These are phyloP conservation scores for Hirsutella rhossiliensis DNA, from an alignment of 2,329 filamentous ascomycete genomes.

Conservation along the genomic window DNA sequence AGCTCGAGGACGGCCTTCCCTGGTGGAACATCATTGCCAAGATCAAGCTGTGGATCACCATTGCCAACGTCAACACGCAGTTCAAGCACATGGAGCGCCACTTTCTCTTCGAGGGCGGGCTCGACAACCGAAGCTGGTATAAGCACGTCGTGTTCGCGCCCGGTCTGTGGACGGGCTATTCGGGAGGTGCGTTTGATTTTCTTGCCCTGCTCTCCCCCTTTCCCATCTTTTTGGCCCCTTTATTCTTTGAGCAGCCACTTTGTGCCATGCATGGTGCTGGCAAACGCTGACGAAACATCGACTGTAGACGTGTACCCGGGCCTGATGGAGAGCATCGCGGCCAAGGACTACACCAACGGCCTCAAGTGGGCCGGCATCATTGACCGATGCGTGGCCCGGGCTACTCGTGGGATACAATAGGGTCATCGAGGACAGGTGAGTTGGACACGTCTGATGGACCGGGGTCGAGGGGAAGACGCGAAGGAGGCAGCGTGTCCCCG, in stretches of 20 bases:
- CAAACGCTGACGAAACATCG: constrained; percentile 1
- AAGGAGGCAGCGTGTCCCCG: not conserved
- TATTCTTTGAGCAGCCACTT: not conserved
- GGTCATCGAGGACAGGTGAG: not conserved
- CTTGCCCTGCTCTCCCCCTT: no score
- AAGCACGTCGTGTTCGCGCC: constrained; percentile 93
- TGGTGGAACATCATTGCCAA: constrained; percentile 71
- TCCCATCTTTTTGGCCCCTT: no score
- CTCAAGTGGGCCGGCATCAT: constrained; percentile 49
- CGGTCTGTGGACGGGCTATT: constrained; percentile 82
- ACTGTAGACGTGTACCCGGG: constrained; percentile 47
- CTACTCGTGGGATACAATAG: constrained; percentile 24
- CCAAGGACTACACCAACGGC: constrained; percentile 44
- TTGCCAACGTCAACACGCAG: constrained; percentile 60
- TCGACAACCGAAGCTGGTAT: constrained; percentile 78
- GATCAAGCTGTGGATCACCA: constrained; percentile 47
- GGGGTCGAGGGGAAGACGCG: not conserved
- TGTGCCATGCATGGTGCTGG: not conserved
- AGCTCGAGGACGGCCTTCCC: constrained; percentile 44
- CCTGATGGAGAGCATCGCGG: constrained; percentile 49
- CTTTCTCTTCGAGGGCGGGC: constrained; percentile 63
- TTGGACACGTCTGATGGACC: not conserved
- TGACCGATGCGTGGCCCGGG: constrained; percentile 33
- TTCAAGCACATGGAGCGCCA: constrained; percentile 77
- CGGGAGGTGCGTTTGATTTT: constrained; percentile 45